Evolutionary conservation across 768 basidiomycete genomes (phyloP).

Genomic region (Leccinum imitatum): DNA sequence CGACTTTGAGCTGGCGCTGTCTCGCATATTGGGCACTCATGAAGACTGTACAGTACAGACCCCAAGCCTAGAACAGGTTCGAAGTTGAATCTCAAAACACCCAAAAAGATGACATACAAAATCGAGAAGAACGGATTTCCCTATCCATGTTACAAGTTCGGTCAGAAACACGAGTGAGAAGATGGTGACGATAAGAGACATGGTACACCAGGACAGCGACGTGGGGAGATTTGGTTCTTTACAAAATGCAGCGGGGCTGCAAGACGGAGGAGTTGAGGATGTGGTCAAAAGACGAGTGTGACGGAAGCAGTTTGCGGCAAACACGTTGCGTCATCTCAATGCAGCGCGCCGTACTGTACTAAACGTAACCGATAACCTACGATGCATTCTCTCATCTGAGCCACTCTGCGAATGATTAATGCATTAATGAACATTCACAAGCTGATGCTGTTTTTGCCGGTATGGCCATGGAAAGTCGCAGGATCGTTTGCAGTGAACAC

Average conservation of each 20-base stretch:
- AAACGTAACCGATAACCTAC: no score
- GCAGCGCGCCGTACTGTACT: no score
- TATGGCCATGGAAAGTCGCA: not conserved
- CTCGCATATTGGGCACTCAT: constrained; percentile 50
- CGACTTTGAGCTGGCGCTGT: constrained; percentile 73
- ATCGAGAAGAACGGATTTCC: constrained; percentile 79
- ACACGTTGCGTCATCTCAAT: constrained; percentile 20
- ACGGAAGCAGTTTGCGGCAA: constrained; percentile 1
- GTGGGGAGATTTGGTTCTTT: constrained; percentile 3
- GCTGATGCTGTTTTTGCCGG: not conserved
- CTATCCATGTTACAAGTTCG: constrained; percentile 86
- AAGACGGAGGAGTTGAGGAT: not conserved
- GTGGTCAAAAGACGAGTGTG: constrained; percentile 1
- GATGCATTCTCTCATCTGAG: not conserved
- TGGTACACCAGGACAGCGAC: constrained; percentile 29
- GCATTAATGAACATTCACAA: not conserved
- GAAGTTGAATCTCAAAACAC: constrained; percentile 6
- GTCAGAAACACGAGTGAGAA: constrained; percentile 81
- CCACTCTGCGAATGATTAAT: no score
- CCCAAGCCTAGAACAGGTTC: constrained; percentile 57
- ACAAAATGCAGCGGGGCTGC: constrained; percentile 8
- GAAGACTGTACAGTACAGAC: constrained; percentile 66
- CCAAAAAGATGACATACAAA: constrained; percentile 50
- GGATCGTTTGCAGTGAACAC: not conserved
- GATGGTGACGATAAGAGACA: constrained; percentile 81